phyloP scores from a whole-genome alignment of 1,284 basidiomycete genomes.

The Xanthoconium separans region DNA sequence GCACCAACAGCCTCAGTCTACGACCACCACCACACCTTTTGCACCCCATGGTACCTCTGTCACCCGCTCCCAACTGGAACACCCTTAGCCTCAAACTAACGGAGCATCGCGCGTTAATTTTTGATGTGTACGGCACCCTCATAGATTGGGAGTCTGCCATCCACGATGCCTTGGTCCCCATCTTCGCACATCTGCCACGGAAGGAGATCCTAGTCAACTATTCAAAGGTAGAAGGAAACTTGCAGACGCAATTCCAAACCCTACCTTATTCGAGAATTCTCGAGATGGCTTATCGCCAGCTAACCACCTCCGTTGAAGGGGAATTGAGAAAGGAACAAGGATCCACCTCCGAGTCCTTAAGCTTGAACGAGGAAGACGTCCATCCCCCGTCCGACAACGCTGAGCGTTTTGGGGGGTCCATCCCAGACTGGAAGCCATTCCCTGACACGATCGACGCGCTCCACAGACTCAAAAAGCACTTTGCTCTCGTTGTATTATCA shows the following conservation, averaged over 20 bases:
- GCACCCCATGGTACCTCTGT: conserved; percentile 16
- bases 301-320: conserved; percentile 11
- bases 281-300: conserved; percentile 35
- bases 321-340: not conserved
- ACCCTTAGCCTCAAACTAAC: conserved; percentile 11
- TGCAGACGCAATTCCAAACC: conserved; percentile 56
- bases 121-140: conserved; percentile 74
- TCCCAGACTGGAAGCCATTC: conserved; percentile 63
- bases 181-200: conserved; percentile 48
- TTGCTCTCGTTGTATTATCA: conserved; percentile 68
- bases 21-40: too few species aligned
- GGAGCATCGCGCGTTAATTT: conserved; percentile 42
- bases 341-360: conserved; percentile 4
- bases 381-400: conserved; percentile 13
- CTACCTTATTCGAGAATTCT: conserved; percentile 63
- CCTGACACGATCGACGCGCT: conserved; percentile 64
- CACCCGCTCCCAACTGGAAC: not conserved
- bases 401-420: conserved; percentile 53
- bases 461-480: conserved; percentile 54
- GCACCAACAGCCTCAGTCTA: too few species aligned
- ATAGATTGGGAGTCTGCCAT: conserved; percentile 73
- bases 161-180: conserved; percentile 48
- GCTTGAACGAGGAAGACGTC: conserved; percentile 18
- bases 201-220: conserved; percentile 55
- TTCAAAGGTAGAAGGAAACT: conserved; percentile 50